A percentile compares a stretch with the other conserved stretches of the same genome.
Conservation (phyloP, 352 stramenopile genomes). For the Phytophthora litchii region DNA sequence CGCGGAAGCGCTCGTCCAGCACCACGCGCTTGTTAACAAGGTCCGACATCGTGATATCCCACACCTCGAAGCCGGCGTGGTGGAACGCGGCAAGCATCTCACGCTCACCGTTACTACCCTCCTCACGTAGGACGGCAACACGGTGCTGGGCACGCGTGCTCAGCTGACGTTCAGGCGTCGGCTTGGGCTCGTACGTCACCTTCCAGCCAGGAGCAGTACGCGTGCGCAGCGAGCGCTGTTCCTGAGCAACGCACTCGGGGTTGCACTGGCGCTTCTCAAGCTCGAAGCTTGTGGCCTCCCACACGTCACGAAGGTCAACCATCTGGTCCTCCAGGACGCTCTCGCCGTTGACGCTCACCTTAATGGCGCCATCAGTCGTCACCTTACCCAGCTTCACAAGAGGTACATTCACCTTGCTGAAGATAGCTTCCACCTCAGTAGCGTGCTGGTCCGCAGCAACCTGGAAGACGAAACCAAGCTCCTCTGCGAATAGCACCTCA, state of each 20-base stretch:
- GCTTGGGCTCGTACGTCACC: constrained; percentile 85
- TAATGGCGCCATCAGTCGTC: constrained; percentile 84
- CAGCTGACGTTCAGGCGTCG: constrained; percentile 84
- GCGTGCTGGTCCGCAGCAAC: constrained; percentile 71
- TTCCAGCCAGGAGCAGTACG: constrained; percentile 90
- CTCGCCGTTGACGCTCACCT: constrained; percentile 90
- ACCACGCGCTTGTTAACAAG: constrained; percentile 91
- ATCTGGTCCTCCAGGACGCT: constrained; percentile 77
- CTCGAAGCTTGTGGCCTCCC: constrained; percentile 99
- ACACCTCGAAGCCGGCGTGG: constrained; percentile 97
- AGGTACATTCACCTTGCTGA: constrained; percentile 81
- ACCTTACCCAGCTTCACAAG: constrained; percentile 92
- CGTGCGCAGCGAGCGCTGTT: constrained; percentile 91
- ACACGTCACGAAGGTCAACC: constrained; percentile 94
- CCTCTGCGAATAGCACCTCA: constrained; percentile 95
- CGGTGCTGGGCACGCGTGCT: constrained; percentile 90
- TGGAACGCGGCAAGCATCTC: constrained; percentile 99
- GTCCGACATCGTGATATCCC: constrained; percentile 98
- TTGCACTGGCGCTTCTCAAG: constrained; percentile 98
- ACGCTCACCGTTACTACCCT: constrained; percentile 99
- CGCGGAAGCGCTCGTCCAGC: constrained; percentile 94
- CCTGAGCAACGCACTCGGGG: constrained; percentile 94
- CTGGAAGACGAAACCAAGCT: constrained; percentile 97
- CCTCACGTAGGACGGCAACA: constrained; percentile 97
- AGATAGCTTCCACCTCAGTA: constrained; percentile 86